Conservation (phyloP, 352 stramenopile species). For the Pilasporangium apinafurcum region DNA sequence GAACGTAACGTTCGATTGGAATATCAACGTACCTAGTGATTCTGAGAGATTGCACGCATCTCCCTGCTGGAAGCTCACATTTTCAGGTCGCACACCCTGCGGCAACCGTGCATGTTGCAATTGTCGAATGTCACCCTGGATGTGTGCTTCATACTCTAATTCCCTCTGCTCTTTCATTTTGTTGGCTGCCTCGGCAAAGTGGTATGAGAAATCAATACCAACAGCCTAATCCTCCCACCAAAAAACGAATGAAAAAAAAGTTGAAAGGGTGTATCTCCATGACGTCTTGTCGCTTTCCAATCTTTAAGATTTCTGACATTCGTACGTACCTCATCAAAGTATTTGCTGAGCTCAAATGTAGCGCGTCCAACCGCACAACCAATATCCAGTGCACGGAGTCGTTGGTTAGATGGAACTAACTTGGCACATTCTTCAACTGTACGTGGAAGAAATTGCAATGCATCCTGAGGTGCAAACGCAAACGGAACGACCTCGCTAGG, state of each 20-base stretch:
- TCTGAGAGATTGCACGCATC: slow-evolving; percentile 89
- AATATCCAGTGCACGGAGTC: slow-evolving; percentile 89
- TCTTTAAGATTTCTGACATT: background rate
- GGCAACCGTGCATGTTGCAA: slow-evolving; percentile 58
- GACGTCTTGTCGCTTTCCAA: no score
- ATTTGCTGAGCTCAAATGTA: slow-evolving; percentile 91
- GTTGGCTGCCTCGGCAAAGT: slow-evolving; percentile 86
- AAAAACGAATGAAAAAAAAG: background rate
- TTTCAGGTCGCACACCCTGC: slow-evolving; percentile 38
- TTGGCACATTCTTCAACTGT: slow-evolving; percentile 69
- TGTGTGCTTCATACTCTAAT: slow-evolving; percentile 81
- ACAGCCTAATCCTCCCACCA: slow-evolving; percentile 39
- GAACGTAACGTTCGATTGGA: no score
- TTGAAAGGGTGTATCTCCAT: no score
- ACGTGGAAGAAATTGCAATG: slow-evolving; percentile 81
- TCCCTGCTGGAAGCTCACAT: slow-evolving; percentile 89
- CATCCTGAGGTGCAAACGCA: slow-evolving; percentile 67
- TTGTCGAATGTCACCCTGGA: slow-evolving; percentile 84
- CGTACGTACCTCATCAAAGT: slow-evolving; percentile 81
- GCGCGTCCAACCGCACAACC: slow-evolving; percentile 92
- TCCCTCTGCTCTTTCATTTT: slow-evolving; percentile 78
- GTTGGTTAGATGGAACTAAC: slow-evolving; percentile 40
- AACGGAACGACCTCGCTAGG: slow-evolving; percentile 62
- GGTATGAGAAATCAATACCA: slow-evolving; percentile 92
- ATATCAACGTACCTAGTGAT: slow-evolving; percentile 64